Conservation (phyloP, 352 stramenopile species). For the Pythium pyrilobum region DNA sequence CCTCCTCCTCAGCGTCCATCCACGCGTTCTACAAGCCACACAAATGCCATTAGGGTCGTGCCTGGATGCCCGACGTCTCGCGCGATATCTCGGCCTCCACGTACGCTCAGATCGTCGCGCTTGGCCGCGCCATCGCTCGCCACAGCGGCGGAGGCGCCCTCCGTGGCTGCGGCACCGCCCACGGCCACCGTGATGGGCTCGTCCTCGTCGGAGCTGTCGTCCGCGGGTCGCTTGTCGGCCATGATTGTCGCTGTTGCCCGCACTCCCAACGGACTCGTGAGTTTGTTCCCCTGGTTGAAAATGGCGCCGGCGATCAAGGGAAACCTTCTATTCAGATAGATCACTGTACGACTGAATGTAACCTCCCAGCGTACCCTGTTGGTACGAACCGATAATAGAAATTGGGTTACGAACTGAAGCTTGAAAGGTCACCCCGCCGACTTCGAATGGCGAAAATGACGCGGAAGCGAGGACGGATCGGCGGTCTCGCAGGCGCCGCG, state of each 20-base stretch:
- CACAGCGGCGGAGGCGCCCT: not conserved
- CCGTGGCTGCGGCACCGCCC: slow-evolving; percentile 1
- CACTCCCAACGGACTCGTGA: not conserved
- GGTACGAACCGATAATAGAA: not conserved
- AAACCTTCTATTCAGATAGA: not conserved
- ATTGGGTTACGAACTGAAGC: slow-evolving; percentile 8
- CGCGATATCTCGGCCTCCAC: slow-evolving; percentile 1
- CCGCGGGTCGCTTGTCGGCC: slow-evolving; percentile 22
- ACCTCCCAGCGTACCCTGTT: not conserved
- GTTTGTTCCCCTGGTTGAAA: slow-evolving; percentile 17
- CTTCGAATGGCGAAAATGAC: not conserved
- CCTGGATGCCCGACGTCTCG: not conserved
- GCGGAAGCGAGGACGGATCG: not conserved
- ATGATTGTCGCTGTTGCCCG: not conserved
- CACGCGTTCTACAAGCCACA: slow-evolving; percentile 43
- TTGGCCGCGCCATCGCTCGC: slow-evolving; percentile 1
- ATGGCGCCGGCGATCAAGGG: slow-evolving; percentile 5
- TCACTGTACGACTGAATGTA: not conserved
- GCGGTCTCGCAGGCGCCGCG: not conserved
- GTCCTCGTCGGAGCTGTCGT: slow-evolving; percentile 84
- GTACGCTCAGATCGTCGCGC: slow-evolving; percentile 32
- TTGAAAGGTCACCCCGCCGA: slow-evolving; percentile 12
- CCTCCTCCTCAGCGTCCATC: slow-evolving; percentile 71
- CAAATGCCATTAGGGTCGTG: not conserved
- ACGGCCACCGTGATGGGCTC: slow-evolving; percentile 52